Evolutionary conservation across 2,329 filamentous ascomycete species (phyloP), one percentile per base, ranked within the genome.

Genomic region (Cadophora sp.): DNA sequence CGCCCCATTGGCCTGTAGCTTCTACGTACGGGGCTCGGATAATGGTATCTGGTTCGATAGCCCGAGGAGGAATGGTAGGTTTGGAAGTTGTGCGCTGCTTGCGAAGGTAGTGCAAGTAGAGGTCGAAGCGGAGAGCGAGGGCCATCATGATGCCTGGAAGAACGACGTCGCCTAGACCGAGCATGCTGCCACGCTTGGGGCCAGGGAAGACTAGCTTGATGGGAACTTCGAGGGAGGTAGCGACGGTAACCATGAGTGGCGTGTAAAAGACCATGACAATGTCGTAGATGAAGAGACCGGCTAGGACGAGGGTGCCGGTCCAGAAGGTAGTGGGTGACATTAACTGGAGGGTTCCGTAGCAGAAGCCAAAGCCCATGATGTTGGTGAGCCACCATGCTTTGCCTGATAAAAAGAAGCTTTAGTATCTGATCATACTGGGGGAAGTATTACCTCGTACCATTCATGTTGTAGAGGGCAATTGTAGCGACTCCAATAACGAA

Each of bases 91-190:
- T 61, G 24, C 43, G 85, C 77, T 89, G 85, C 76, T 92, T 89
- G 48, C 84, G 84, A 43, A 91, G 84, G 77, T 98, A 98, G 81
- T 92, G 89, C 64, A 93, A 84, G 81, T 93, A 96, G 8, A 97
- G 84, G 77, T 99, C 95, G 74, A 97, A 97, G n/a, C 95, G 89
- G 27, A 99, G 83, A 1, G 94, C 93, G 51, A 97, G 86, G 1
- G 88, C 93, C 70, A 98, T 91, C 81, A 97, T 90, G 76, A 98
- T 93, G 9, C 95, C 96, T 0, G 95, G 95, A 3, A 99, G 84
- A 1, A 97, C 92, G 67, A 99, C 92, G 77, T 99, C 95, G n/a
- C 95, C 95, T 0, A 98, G 85, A 0, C 95, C 95, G 8, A 99
- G 89, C 86, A 98, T 97, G 64, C 92, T 87, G 31, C 83, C 81